Evolutionary conservation across 768 basidiomycete species (phyloP).

Genomic region (Collybia sp.): DNA sequence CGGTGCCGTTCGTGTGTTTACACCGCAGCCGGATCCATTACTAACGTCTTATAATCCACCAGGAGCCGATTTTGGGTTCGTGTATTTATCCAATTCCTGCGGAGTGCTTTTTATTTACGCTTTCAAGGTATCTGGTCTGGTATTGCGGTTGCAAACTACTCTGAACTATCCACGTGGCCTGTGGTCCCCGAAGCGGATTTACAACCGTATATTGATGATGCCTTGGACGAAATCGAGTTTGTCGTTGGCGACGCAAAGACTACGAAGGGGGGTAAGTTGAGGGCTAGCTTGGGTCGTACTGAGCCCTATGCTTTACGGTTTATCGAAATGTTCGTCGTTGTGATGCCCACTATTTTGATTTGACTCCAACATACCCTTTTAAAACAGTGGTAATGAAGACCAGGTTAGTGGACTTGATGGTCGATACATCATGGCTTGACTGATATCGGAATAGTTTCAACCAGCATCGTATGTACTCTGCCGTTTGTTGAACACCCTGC

Average conservation of each 20-base stretch:
- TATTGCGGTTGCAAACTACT: conserved; percentile 26
- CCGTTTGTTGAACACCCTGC: conserved; percentile 9
- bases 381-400: conserved; percentile 26
- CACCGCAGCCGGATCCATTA: neutral
- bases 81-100: neutral
- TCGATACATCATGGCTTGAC: neutral
- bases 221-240: conserved; percentile 44
- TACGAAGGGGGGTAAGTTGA: conserved; percentile 32
- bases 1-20: conserved; percentile 18
- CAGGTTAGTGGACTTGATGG: conserved; percentile 8
- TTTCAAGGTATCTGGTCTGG: conserved; percentile 20
- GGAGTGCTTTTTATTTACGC: neutral
- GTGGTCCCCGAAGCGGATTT: conserved; percentile 28
- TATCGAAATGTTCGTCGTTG: conserved; percentile 40
- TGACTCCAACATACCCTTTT: neutral
- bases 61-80: conserved; percentile 27
- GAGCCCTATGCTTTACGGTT: conserved; percentile 44
- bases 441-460: conserved; percentile 16
- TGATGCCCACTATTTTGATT: neutral
- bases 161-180: conserved; percentile 29
- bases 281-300: conserved; percentile 49
- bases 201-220: conserved; percentile 28
- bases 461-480: conserved; percentile 16
- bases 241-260: conserved; percentile 43
- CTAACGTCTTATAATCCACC: neutral